Conservation (phyloP, 1,284 basidiomycete species). For the Boletus smithii region DNA sequence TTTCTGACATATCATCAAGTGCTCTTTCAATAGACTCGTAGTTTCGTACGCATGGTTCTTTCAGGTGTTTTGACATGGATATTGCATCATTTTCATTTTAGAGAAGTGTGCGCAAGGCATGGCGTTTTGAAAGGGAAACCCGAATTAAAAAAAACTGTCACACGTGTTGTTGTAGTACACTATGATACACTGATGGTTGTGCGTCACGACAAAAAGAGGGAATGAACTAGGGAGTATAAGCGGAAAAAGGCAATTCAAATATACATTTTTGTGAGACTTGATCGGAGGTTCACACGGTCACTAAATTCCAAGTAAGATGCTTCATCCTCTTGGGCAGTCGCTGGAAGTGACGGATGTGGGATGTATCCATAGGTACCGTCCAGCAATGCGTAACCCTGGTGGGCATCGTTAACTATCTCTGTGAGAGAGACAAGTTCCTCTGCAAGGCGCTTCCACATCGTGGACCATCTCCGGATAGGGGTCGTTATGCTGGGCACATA, state of each 20-base stretch:
- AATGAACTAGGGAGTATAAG: too few relatives aligned
- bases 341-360: conserved; percentile 13
- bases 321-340: conserved; percentile 14
- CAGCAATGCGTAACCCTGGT: conserved; percentile 24
- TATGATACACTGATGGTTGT: too few relatives aligned
- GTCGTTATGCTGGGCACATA: conserved; percentile 16
- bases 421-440: conserved; percentile 23
- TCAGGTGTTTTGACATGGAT: too few relatives aligned
- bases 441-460: conserved; percentile 27
- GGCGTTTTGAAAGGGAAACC: too few relatives aligned
- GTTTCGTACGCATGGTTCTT: too few relatives aligned
- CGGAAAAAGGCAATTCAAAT: not conserved
- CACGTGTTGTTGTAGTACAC: too few relatives aligned
- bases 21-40: too few relatives aligned
- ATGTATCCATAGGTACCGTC: conserved; percentile 25
- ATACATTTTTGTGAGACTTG: conserved; percentile 1
- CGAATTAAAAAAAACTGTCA: too few relatives aligned
- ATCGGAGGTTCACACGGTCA: conserved; percentile 15
- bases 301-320: conserved; percentile 8
- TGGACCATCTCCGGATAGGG: conserved; percentile 25
- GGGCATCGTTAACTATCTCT: conserved; percentile 15
- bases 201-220: too few relatives aligned
- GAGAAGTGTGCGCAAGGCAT: too few relatives aligned
- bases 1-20: too few relatives aligned
- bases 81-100: too few relatives aligned